Percentiles rank a stretch among this genome's conserved stretches.
Evolutionary conservation across 371 early-diverging fungal species (phyloP).

Genomic region (Basidiobolus meristosporus): DNA sequence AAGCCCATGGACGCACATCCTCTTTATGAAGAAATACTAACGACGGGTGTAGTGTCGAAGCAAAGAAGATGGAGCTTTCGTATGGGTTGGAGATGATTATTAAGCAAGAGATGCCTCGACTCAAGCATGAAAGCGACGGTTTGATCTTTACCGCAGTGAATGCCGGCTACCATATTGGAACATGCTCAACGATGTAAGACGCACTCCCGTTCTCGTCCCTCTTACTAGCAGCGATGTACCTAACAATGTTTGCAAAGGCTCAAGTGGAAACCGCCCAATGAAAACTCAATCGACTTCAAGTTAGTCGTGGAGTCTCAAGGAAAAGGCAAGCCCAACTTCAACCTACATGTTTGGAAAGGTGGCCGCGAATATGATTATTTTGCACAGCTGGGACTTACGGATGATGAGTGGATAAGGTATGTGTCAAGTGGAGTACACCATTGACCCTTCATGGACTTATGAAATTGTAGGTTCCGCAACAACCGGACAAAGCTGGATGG

Average conservation of each 20-base stretch:
- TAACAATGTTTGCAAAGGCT: constrained; percentile 23
- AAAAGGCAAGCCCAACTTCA: constrained; percentile 16
- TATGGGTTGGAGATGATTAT: constrained; percentile 41
- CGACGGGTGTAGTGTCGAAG: constrained; percentile 18
- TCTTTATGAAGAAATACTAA: neutral
- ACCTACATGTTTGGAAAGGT: constrained; percentile 36
- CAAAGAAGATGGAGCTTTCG: constrained; percentile 50
- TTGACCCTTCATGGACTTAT: neutral
- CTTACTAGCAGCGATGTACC: neutral
- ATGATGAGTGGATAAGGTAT: constrained; percentile 23
- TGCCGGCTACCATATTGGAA: constrained; percentile 73
- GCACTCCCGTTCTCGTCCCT: neutral
- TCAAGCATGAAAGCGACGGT: constrained; percentile 91
- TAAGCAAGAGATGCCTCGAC: constrained; percentile 41
- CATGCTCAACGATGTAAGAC: constrained; percentile 63
- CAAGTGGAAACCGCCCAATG: constrained; percentile 98
- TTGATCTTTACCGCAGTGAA: constrained; percentile 84
- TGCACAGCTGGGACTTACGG: constrained; percentile 32
- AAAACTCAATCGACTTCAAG: constrained; percentile 94
- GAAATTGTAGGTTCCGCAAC: neutral
- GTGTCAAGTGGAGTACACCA: constrained; percentile 8
- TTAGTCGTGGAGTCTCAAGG: constrained; percentile 18
- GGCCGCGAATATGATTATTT: constrained; percentile 23
- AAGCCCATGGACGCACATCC: constrained; percentile 5
- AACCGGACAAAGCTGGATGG: constrained; percentile 18